These are phyloP conservation scores for Ceratobasidium sp. DNA, from an alignment of 1,284 basidiomycete species.

Conservation along the genomic window DNA sequence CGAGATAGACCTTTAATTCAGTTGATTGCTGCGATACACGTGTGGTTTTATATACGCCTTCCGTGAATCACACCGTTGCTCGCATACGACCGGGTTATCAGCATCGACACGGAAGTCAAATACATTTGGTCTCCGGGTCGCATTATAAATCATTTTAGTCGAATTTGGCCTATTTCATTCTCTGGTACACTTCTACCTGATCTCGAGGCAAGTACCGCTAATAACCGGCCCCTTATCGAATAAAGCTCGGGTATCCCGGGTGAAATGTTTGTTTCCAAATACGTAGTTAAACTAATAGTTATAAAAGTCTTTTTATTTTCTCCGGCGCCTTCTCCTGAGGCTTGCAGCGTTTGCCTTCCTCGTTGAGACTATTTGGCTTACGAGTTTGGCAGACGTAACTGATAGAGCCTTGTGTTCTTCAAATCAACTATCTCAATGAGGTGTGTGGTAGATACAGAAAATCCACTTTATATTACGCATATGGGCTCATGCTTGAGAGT, in stretches of 20 bases:
- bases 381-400: no score
- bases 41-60: no score
- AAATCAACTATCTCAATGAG: not conserved
- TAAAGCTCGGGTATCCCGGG: no score
- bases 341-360: not conserved
- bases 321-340: not conserved
- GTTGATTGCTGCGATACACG: not conserved
- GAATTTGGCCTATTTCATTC: not conserved
- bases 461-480: slow-evolving; percentile 1
- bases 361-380: no score
- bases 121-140: not conserved
- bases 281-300: no score
- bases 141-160: not conserved
- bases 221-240: no score
- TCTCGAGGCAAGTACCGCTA: no score
- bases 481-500: not conserved
- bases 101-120: not conserved
- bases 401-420: no score
- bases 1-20: not conserved
- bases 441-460: not conserved
- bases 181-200: not conserved
- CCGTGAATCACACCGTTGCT: no score
- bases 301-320: not conserved
- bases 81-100: not conserved
- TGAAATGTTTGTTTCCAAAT: no score